Evolutionary conservation across 2,329 filamentous ascomycete species (phyloP), one percentile per base, ranked within the genome.

Genomic region (Fusarium beomiforme): DNA sequence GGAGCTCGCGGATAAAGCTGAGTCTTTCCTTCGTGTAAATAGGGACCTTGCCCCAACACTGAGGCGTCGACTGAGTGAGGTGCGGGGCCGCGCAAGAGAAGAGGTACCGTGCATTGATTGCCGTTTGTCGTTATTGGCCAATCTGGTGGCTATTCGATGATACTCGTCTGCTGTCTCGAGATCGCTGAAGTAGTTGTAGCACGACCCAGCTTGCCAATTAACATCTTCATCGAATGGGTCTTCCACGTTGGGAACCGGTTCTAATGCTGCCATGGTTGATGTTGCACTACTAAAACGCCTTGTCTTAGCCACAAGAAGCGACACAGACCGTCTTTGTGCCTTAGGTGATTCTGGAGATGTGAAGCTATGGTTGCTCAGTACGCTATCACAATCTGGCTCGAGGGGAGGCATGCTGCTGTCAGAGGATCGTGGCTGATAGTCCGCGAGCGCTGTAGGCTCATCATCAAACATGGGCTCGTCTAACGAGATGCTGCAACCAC

Each of bases 81-180:
- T 49, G 29, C 72, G 72, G 46, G 71, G 74, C 11, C 59, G 67
- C 7, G 47, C 19, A n/a, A 68, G 47, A 14, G 47, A 29, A 26
- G 71, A 67, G 8, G 59, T 24, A 13, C 66, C 60, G 37, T 55
- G 67, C n/a, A 67, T 57, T 16, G 69, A 70, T 24, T 77, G 64
- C 16, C 70, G 75, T 49, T 67, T 75, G 59, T 74, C 74, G 49
- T 69, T 67, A 47, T 69, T 71, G 21, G 80, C 80, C 29, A 82
- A 71, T 54, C 78, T 75, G 21, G 75, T 75, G 19, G 80, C 75
- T 51, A 82, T 77, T 12, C 75, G 75, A 59, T 82, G 80, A 34
- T 82, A 82, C 43, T 81, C 80, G 44, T 76, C 77, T 5, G 79
- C 76, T 8, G 76, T 75, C 51, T 76, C 76, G 23, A 65, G 67